Base-by-base conservation (phyloP, 352 stramenopile genomes). In the Phytophthora hybrid region DNA sequence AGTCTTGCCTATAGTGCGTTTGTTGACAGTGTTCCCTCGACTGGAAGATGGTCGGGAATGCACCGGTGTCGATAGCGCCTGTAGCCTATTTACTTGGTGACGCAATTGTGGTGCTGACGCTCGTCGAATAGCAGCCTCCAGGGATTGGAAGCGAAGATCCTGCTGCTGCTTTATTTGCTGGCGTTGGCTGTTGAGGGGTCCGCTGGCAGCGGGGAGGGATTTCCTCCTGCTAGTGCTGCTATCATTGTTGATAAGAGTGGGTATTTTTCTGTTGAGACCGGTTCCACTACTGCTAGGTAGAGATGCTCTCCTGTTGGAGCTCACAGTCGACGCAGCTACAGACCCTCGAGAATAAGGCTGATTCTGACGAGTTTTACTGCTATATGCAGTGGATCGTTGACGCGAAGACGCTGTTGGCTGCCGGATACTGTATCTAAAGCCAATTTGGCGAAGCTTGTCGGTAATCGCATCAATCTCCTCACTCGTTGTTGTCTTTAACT, bases 121-220 rank as follows among this genome's bases (percentile, higher is more conserved):
- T 53, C 60, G 65, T 49, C 51, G 67, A 65, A 90, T 74, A 1
- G 81, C 79, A 59, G 69, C 69, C 39, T 88, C 79, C 0, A 88
- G 66, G 3, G 76, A 65, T 31, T 81, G 77, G 34, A 81, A 81
- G 51, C 83, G 83, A 7, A 70, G 66, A 31, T 90, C 78, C 61
- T 82, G 75, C 18, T 83, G 72, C 1, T 69, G 70, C n/a, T 76
- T 74, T 13, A 69, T 51, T 31, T 69, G 64, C 8, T 59, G 59
- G 14, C 61, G 61, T 26, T 58, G 71, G 49, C 13, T 51, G 53
- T 10, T 74, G 21, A 31, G 44, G 18, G 26, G 34, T 6, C 44
- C 57, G 4, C 7, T 56, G 29, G n/a, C 66, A 41, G n/a, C 11
- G n/a, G 44, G 44, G 13, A 68, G 18, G 18, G 57, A 52, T 21